Evolutionary conservation across 306 rosid species (phyloP), one percentile per base, ranked within the genome.

Genomic region (Pterocarpus santalinus): DNA sequence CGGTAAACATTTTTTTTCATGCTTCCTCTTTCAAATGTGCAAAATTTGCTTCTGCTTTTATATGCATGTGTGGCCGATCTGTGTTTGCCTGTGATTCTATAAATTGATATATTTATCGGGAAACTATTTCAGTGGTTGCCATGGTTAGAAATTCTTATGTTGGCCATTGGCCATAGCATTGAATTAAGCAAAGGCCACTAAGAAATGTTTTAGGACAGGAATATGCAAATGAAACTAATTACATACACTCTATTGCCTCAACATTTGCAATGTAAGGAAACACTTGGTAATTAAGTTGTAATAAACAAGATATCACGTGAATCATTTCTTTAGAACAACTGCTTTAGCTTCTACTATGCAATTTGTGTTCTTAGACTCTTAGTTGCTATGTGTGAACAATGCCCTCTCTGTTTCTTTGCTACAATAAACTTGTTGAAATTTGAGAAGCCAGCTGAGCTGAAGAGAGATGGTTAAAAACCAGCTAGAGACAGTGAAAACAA

Each of bases 171-270:
- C 43, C 47, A 22, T 43, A 4, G 8, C 47, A 6, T 43, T 43
- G 47, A 43, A 4, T 67, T 60, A 67, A 73, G 16, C 36, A 80
- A 68, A 73, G 36, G 47, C 49, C 44, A 55, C 75, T 39, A n/a
- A 36, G 71, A 74, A 65, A 33, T 35, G 34, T 44, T 8, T 5
- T n/a, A 30, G 62, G 53, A 22, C 65, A 34, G 15, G 44, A 57
- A 68, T 85, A 63, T 35, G 17, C 30, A 33, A 16, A 64, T 72
- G 56, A 55, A 56, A 64, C 65, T 44, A 38, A 3, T 38, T n/a
- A 76, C 63, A 41, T 68, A 2, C 12, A 32, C 38, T 41, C 2
- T 13, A 10, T 56, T 80, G 16, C 30, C 28, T 10, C 32, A 60
- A 28, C 34, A 58, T 66, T 47, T 63, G 5, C 68, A 36, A 15